Conservation (phyloP, 371 early-diverging fungal genomes). For the Rhizopus sp. region DNA sequence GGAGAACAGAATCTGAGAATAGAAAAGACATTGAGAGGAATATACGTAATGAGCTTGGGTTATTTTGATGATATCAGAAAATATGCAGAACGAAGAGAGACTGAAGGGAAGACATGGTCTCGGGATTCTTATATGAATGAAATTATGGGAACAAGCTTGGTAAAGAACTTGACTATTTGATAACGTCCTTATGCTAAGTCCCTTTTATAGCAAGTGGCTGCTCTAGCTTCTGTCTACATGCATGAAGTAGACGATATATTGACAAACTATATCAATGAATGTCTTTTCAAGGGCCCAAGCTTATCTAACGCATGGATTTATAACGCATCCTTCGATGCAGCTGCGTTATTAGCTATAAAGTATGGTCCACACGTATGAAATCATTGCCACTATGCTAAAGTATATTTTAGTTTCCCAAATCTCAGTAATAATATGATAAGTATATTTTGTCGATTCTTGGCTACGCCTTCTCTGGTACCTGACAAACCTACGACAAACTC, state of each 20-base stretch:
- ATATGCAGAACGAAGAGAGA: slow-evolving; percentile 39
- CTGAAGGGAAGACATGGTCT: slow-evolving; percentile 43
- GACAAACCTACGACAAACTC: slow-evolving; percentile 35
- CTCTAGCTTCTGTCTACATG: slow-evolving; percentile 57
- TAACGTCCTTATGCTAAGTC: background rate
- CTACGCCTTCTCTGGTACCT: slow-evolving; percentile 65
- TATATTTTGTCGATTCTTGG: slow-evolving; percentile 61
- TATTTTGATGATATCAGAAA: slow-evolving; percentile 53
- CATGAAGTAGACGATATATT: slow-evolving; percentile 68
- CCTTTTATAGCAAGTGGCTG: slow-evolving; percentile 59
- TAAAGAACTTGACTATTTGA: slow-evolving; percentile 15
- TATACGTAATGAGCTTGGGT: slow-evolving; percentile 55
- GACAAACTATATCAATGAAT: slow-evolving; percentile 54
- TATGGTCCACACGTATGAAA: slow-evolving; percentile 21
- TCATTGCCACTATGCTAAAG: background rate
- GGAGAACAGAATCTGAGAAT: slow-evolving; percentile 26
- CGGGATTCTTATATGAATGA: slow-evolving; percentile 49
- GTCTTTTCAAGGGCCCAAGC: slow-evolving; percentile 53
- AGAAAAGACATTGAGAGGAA: slow-evolving; percentile 35
- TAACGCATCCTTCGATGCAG: slow-evolving; percentile 58
- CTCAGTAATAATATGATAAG: slow-evolving; percentile 55
- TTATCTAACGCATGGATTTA: slow-evolving; percentile 55
- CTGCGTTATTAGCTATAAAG: slow-evolving; percentile 62
- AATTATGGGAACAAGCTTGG: slow-evolving; percentile 57
- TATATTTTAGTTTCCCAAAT: slow-evolving; percentile 47